phyloP scores from a whole-genome alignment of 257 asterid species.

The Prunella vulgaris region DNA sequence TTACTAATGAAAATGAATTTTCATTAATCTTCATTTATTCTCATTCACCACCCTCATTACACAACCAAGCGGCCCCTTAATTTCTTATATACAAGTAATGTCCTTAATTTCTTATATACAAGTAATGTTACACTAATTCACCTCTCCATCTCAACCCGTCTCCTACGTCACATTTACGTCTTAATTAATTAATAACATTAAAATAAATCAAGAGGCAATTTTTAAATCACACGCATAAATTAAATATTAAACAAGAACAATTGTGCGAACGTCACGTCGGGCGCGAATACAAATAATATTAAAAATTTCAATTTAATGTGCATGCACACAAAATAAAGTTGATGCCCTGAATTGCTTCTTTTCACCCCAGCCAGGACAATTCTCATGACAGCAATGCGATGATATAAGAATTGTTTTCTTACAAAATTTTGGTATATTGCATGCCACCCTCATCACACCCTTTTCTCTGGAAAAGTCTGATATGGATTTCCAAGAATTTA shows the following conservation, averaged over 20 bases:
- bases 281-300: no score
- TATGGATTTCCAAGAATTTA: constrained; percentile 18
- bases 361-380: neutral
- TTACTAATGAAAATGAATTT: no score
- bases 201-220: neutral
- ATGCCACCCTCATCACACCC: neutral
- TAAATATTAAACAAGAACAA: neutral
- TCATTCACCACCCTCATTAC: no score
- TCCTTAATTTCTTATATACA: no score
- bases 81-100: no score
- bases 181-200: neutral
- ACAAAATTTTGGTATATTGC: no score
- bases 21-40: no score
- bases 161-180: no score
- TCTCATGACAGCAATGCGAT: constrained; percentile 4
- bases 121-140: no score
- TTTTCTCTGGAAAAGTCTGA: constrained; percentile 20
- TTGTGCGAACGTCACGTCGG: neutral
- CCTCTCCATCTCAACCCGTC: no score
- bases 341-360: neutral
- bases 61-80: no score
- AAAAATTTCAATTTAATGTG: neutral
- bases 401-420: no score
- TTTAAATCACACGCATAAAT: neutral
- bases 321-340: neutral